These are phyloP conservation scores for Neofusicoccum sp. DNA, from an alignment of 2,329 filamentous ascomycete genomes.

Conservation along the genomic window DNA sequence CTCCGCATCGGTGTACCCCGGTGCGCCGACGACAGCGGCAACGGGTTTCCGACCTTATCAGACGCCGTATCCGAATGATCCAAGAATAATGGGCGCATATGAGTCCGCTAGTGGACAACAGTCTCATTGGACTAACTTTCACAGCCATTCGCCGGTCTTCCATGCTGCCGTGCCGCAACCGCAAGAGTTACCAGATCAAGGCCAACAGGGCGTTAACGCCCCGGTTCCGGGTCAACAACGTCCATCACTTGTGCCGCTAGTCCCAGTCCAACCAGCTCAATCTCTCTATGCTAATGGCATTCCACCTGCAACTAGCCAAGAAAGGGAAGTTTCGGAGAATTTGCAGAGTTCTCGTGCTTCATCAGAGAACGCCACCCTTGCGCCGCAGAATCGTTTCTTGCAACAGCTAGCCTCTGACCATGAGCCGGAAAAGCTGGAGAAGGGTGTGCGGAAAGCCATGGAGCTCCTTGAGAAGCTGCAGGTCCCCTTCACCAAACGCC, in stretches of 20 bases:
- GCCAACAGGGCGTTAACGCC: too few species aligned
- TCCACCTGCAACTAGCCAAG: not conserved
- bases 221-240: not conserved
- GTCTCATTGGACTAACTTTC: not conserved
- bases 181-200: too few species aligned
- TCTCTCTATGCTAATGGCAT: not conserved
- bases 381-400: constrained; percentile 23
- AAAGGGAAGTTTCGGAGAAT: not conserved
- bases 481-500: constrained; percentile 28
- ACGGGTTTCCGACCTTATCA: not conserved
- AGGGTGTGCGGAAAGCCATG: constrained; percentile 39
- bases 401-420: constrained; percentile 33
- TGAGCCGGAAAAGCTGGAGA: constrained; percentile 37
- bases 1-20: too few species aligned
- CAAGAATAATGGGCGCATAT: constrained; percentile 18
- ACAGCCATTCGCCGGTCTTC: too few species aligned
- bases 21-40: not conserved
- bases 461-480: constrained; percentile 37
- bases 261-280: not conserved
- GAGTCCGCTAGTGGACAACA: not conserved
- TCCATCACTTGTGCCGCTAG: not conserved
- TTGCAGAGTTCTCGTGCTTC: not conserved
- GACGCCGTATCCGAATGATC: constrained; percentile 20
- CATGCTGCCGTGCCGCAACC: too few species aligned
- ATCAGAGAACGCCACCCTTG: not conserved